These are phyloP conservation scores for Hypoxylon subgilvum DNA, from an alignment of 495 filamentous ascomycete genomes.

Conservation along the genomic window DNA sequence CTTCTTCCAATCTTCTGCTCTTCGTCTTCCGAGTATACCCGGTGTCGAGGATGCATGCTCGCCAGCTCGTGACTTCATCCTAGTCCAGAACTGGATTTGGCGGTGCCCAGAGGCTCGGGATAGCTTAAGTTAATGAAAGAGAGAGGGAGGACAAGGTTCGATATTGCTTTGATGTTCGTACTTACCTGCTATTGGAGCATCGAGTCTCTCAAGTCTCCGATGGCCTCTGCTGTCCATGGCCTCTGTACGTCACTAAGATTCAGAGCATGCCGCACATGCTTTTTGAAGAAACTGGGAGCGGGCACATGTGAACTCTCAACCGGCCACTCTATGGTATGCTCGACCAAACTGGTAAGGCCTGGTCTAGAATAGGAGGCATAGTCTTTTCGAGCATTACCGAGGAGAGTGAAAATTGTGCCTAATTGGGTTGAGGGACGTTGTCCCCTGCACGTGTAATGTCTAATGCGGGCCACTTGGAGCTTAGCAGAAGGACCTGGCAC, in stretches of 20 bases:
- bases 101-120: slow-evolving; percentile 17
- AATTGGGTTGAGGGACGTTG: neutral
- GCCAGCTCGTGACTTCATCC: neutral
- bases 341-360: neutral
- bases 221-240: slow-evolving; percentile 10
- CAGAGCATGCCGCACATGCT: no score
- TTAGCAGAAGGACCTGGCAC: neutral
- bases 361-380: neutral
- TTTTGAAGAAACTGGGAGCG: slow-evolving; percentile 9
- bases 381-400: neutral
- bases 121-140: slow-evolving; percentile 6
- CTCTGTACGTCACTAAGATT: no score
- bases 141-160: slow-evolving; percentile 1
- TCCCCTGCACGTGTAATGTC: neutral
- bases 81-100: neutral
- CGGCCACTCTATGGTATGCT: neutral
- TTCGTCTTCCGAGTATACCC: slow-evolving; percentile 3
- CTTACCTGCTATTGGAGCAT: neutral
- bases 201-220: slow-evolving; percentile 1
- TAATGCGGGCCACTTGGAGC: neutral
- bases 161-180: slow-evolving; percentile 1
- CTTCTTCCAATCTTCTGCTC: neutral
- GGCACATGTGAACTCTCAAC: neutral
- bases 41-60: neutral
- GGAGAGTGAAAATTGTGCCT: neutral